Conservation (phyloP, 1,284 basidiomycete species). For the Ganoderma resinaceum region DNA sequence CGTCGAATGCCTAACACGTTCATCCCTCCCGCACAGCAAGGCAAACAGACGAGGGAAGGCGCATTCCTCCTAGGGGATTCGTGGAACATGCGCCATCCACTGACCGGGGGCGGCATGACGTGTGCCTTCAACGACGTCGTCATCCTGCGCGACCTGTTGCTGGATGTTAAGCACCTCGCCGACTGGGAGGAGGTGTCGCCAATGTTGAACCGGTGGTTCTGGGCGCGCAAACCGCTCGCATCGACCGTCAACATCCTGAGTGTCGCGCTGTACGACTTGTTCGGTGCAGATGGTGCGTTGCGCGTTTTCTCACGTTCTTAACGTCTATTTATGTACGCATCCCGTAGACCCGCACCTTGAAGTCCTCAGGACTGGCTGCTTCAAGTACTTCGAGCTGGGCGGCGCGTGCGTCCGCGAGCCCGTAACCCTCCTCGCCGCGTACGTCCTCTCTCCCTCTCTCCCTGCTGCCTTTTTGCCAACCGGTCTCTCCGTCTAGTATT, state of each 20-base stretch:
- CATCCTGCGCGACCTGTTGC: conserved; percentile 70
- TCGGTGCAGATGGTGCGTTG: conserved; percentile 82
- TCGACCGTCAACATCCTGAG: conserved; percentile 92
- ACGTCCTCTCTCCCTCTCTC: conserved; percentile 38
- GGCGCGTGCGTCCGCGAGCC: conserved; percentile 91
- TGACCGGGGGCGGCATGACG: conserved; percentile 98
- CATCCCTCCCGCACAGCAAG: conserved; percentile 86
- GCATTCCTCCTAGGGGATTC: conserved; percentile 93
- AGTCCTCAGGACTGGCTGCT: conserved; percentile 93
- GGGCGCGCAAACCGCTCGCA: conserved; percentile 81
- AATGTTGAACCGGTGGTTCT: conserved; percentile 80
- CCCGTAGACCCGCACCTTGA: conserved; percentile 73
- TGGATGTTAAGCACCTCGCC: conserved; percentile 53
- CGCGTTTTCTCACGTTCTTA: not conserved
- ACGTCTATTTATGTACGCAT: not conserved
- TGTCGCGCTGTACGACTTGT: conserved; percentile 91
- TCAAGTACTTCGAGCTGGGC: conserved; percentile 96
- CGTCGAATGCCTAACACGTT: conserved; percentile 97
- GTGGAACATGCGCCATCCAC: conserved; percentile 99
- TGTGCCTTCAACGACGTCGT: conserved; percentile 90
- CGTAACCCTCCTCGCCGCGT: conserved; percentile 88
- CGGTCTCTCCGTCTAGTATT: conserved; percentile 47
- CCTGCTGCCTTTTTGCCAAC: conserved; percentile 13
- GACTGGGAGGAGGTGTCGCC: conserved; percentile 71
- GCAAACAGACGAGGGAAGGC: conserved; percentile 64